Percentiles rank a stretch among this genome's conserved stretches.
phyloP scores from a whole-genome alignment of 441 rosid genomes.

The Capsella rubella region DNA sequence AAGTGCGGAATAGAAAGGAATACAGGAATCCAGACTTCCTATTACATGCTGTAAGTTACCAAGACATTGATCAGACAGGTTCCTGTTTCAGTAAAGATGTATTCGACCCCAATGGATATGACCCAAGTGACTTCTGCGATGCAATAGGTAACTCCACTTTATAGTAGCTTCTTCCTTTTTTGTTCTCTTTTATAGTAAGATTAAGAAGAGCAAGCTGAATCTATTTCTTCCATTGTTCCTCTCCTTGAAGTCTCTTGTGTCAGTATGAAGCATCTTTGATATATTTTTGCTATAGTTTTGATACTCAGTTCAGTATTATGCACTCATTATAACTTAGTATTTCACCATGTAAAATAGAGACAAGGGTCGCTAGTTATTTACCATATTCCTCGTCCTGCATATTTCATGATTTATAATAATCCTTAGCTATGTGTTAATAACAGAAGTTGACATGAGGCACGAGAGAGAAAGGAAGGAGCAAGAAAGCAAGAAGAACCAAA shows the following conservation, averaged over 20 bases:
- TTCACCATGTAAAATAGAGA: background rate
- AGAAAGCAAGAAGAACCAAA: constrained; percentile 84
- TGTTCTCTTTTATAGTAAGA: background rate
- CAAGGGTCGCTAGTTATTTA: background rate
- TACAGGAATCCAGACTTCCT: constrained; percentile 95
- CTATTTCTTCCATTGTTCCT: constrained; percentile 17
- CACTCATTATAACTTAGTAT: background rate
- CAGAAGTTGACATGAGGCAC: constrained; percentile 84
- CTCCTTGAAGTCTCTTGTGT: constrained; percentile 3
- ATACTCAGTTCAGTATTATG: constrained; percentile 1
- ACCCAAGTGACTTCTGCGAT: constrained; percentile 79
- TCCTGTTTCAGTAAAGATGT: constrained; percentile 95
- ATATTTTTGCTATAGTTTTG: background rate
- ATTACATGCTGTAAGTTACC: constrained; percentile 93
- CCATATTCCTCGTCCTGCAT: background rate
- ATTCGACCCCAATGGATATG: constrained; percentile 93
- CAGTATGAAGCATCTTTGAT: constrained; percentile 1
- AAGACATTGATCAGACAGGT: constrained; percentile 93
- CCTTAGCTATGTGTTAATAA: constrained; percentile 29
- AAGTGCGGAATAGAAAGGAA: constrained; percentile 91
- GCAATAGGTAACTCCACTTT: constrained; percentile 70
- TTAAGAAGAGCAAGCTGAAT: background rate
- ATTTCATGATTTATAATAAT: background rate
- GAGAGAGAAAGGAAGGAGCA: constrained; percentile 94
- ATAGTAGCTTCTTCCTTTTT: background rate